Evolutionary conservation across 1,139 yeast genomes (phyloP), one percentile per base, ranked within the genome.

Genomic region (Arxiozyma bovina): DNA sequence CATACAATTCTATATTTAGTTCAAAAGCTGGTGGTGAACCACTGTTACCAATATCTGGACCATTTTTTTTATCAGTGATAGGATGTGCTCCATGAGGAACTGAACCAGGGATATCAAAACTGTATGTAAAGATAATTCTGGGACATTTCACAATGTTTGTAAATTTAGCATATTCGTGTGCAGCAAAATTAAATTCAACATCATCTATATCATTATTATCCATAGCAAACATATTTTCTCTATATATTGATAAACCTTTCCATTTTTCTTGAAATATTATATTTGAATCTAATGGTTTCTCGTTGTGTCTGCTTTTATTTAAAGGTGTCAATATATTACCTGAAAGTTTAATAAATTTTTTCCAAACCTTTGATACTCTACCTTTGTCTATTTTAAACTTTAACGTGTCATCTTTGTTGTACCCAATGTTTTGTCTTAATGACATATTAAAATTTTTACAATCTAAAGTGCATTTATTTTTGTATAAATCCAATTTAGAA

Each of bases 151-250:
- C 61, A 1, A 93, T 70, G 50, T 81, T 79, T n/a, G 94, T 80
- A 58, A 79, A 85, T 65, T 85, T 86, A 2, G 94, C 98, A 67
- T 93, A 93, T 63, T 93, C 96, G 48, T 81, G 70, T 70, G 77
- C 68, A 46, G 71, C 58, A 46, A 68, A 57, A 53, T 66, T 70
- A 51, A 61, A 65, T 56, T 60, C 65, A 5, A 64, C 58, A 25
- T 66, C 66, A 38, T 61, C 61, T 18, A 58, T 44, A 21, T 62
- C 63, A 1, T 63, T 58, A 12, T 65, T 69, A 12, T 62, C 54
- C 5, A 59, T 61, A 1, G 61, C 63, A 17, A 66, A 65, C 20
- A 55, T 49, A 25, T 61, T 59, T 4, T 67, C 63, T 50, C 61
- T 61, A 56, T 77, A 77, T 40, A 75, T 70, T 0, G 74, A 61